Evolutionary conservation across 2,329 filamentous ascomycete species (phyloP).

Genomic region (Beauveria rudraprayagi): DNA sequence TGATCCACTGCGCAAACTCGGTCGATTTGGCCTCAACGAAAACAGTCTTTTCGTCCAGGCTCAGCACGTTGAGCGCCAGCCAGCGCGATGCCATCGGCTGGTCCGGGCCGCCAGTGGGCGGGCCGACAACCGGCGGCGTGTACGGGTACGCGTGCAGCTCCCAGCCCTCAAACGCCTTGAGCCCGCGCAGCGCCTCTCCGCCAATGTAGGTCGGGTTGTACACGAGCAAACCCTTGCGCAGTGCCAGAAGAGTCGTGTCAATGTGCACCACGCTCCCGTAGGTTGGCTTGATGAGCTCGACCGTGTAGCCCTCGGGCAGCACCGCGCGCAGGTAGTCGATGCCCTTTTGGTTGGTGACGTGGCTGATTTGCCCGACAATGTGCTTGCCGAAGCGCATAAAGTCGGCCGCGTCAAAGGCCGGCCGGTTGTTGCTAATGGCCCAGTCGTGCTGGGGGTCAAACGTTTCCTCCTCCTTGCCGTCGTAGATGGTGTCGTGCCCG

Average conservation of each 20-base stretch:
- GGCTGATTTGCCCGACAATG: constrained; percentile 2
- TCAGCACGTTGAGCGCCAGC: constrained; percentile 21
- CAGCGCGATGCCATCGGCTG: constrained; percentile 22
- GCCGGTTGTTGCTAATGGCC: constrained; percentile 5
- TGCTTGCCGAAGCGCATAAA: constrained; percentile 6
- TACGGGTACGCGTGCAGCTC: constrained; percentile 20
- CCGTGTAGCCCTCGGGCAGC: constrained; percentile 16
- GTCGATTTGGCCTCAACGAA: constrained; percentile 21
- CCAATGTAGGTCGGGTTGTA: constrained; percentile 20
- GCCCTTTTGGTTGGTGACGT: constrained; percentile 5
- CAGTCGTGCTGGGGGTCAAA: neutral
- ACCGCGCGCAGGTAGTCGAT: constrained; percentile 1
- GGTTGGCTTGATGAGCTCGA: constrained; percentile 22
- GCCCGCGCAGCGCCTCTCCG: constrained; percentile 17
- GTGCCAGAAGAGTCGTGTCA: constrained; percentile 23
- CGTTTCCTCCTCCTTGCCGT: neutral
- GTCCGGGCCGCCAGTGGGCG: constrained; percentile 15
- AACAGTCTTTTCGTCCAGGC: constrained; percentile 19
- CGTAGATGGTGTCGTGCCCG: neutral
- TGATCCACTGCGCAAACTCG: constrained; percentile 15
- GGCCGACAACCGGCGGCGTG: constrained; percentile 4
- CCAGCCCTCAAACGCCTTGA: constrained; percentile 21
- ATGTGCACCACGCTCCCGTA: constrained; percentile 22
- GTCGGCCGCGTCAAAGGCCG: constrained; percentile 7
- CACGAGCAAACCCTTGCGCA: constrained; percentile 20